These are phyloP conservation scores for Lathyrus aphaca DNA, from an alignment of 306 rosid species.

Conservation along the genomic window DNA sequence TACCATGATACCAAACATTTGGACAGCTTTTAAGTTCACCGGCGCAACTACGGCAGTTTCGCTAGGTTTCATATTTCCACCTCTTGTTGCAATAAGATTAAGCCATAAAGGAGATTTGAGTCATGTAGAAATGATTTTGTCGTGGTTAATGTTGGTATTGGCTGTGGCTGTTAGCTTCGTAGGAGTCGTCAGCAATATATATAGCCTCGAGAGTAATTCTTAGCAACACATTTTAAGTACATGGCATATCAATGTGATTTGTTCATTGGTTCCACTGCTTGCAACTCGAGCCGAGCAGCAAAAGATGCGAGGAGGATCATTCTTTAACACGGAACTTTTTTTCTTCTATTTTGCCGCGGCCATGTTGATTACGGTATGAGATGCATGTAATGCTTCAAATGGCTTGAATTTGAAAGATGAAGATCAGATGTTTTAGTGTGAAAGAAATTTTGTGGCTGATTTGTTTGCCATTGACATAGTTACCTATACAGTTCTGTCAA, in stretches of 20 bases:
- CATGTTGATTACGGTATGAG: conserved; percentile 39
- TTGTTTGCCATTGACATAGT: conserved; percentile 33
- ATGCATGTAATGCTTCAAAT: conserved; percentile 40
- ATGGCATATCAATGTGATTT: conserved; percentile 32
- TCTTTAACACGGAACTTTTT: conserved; percentile 24
- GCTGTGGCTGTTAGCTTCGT: conserved; percentile 71
- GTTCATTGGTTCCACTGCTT: conserved; percentile 35
- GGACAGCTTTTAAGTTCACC: conserved; percentile 95
- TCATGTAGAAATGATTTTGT: conserved; percentile 53
- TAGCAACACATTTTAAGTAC: conserved; percentile 35
- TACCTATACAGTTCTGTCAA: conserved; percentile 28
- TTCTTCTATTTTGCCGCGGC: not conserved
- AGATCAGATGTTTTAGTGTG: conserved; percentile 21
- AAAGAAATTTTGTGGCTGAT: conserved; percentile 36
- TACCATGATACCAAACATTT: conserved; percentile 91
- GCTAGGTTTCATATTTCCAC: conserved; percentile 85
- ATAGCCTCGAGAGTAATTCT: conserved; percentile 64
- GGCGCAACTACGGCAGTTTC: conserved; percentile 96
- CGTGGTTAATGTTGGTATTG: conserved; percentile 71
- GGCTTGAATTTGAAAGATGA: conserved; percentile 36
- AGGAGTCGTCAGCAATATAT: conserved; percentile 76
- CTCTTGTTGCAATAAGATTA: conserved; percentile 72
- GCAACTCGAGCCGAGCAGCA: conserved; percentile 15
- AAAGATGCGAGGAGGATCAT: conserved; percentile 40
- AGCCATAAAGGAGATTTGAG: conserved; percentile 58